Percentiles rank a stretch among this genome's conserved stretches.
phyloP scores from a whole-genome alignment of 1,284 basidiomycete genomes.

The Earliella scabrosa region DNA sequence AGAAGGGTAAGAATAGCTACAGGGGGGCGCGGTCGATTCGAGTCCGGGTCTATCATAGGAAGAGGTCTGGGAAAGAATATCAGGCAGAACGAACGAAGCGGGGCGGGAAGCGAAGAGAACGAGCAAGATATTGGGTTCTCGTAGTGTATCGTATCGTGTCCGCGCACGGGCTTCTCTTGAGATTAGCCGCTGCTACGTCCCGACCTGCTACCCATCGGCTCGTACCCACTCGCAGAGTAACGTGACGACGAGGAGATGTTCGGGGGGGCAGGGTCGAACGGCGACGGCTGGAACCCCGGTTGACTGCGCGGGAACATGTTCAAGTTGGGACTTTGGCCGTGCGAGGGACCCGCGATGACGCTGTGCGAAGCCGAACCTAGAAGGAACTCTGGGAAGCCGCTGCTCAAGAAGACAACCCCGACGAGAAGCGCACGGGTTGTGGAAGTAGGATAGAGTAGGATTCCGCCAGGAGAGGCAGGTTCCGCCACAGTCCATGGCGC shows the following conservation, averaged over 20 bases:
- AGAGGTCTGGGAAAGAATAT: not conserved
- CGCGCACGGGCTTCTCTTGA: not conserved
- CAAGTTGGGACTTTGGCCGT: slow-evolving; percentile 3
- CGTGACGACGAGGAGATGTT: slow-evolving; percentile 31
- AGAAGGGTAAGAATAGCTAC: not conserved
- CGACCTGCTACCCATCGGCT: slow-evolving; percentile 2
- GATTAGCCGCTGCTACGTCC: slow-evolving; percentile 20
- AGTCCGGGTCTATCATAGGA: too few species aligned
- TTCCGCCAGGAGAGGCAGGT: slow-evolving; percentile 51
- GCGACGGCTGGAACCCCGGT: slow-evolving; percentile 15
- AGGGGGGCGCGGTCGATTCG: not conserved
- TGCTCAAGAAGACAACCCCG: slow-evolving; percentile 57
- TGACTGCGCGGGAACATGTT: slow-evolving; percentile 14
- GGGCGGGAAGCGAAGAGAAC: not conserved
- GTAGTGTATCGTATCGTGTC: not conserved
- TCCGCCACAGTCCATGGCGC: slow-evolving; percentile 54
- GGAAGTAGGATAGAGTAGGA: slow-evolving; percentile 60
- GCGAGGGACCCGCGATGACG: slow-evolving; percentile 10
- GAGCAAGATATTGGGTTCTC: not conserved
- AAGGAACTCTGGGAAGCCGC: slow-evolving; percentile 58
- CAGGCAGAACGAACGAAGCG: not conserved
- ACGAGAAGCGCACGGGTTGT: slow-evolving; percentile 60
- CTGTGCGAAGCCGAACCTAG: slow-evolving; percentile 17
- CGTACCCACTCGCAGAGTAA: slow-evolving; percentile 18
- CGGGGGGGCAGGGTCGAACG: slow-evolving; percentile 28